Base-by-base conservation (phyloP, 2,329 filamentous ascomycete genomes). In the Aspergillus sp. region DNA sequence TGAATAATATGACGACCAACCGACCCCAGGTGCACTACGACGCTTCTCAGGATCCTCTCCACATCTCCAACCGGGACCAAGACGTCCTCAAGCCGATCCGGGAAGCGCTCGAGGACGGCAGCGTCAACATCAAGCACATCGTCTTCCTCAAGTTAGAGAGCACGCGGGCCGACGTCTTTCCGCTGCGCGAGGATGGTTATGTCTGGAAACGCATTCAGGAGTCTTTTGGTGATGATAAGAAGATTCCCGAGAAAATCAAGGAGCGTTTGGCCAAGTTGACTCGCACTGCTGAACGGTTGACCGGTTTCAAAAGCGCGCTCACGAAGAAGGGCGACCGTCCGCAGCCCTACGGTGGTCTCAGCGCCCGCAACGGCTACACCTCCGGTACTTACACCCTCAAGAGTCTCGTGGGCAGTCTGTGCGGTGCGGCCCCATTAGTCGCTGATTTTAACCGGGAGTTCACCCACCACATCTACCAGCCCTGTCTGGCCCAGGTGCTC, bases 141-240 rank as follows among this genome's bases (percentile, higher is more conserved):
- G 51, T 73, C 5, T 48, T 72, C 5, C 50, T 73, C 8, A 60
- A 69, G 29, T 60, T 73, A 8, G 71, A 73, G 45, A 72, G 70
- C 41, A 73, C 69, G 3, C 61, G 71, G 29, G 67, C 70, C 19
- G 71, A 73, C 36, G 64, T 73, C 1, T 73, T 73, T 33, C 71
- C 71, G 0, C 52, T 73, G 30, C 53, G 52, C 19, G 69, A 70
- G 34, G 67, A 67, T 46, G 54, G 62, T 2, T 66, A 64, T 2
- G 47, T 61, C n/a, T 43, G 64, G 27, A 32, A 60, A 7, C 54
- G 55, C n/a, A 61, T 72, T 6, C 65, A 61, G 57, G 54, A 68
- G 5, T 63, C 62, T 4, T 67, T 19, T 19, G 19, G 19, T 19
- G 19, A 66, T 2, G 48, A 60, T 4, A 49, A 63, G 3, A 47